Percentiles rank a stretch among this genome's conserved stretches.
These are phyloP conservation scores for Sarocladium brachiariae DNA, from an alignment of 2,329 filamentous ascomycete species.

Conservation along the genomic window DNA sequence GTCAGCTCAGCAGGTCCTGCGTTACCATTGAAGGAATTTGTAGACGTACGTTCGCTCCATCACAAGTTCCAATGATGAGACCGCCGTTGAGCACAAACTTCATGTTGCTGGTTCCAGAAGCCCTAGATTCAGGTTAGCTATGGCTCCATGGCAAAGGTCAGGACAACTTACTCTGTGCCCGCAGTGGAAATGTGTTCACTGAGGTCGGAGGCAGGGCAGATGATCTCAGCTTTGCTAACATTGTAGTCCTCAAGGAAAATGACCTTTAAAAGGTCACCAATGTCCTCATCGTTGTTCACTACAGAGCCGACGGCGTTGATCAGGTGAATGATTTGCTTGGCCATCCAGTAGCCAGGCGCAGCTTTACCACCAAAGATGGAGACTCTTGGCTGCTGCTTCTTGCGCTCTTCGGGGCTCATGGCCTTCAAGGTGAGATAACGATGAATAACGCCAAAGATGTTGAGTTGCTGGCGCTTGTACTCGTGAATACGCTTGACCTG, in stretches of 20 bases:
- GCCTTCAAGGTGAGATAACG: conserved; percentile 85
- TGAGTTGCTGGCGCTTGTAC: conserved; percentile 98
- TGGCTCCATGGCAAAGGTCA: conserved; percentile 6
- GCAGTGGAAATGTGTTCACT: conserved; percentile 98
- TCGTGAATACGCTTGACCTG: conserved; percentile 99
- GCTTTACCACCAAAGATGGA: conserved; percentile 98
- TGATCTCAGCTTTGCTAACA: conserved; percentile 98
- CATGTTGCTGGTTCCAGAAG: conserved; percentile 93
- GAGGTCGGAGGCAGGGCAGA: conserved; percentile 87
- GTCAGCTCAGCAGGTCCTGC: conserved; percentile 13
- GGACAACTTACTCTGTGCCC: conserved; percentile 66
- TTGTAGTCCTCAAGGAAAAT: conserved; percentile 98
- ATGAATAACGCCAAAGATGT: conserved; percentile 97
- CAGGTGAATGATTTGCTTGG: conserved; percentile 96
- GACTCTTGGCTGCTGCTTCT: conserved; percentile 81
- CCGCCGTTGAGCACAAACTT: conserved; percentile 98
- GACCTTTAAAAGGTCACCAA: conserved; percentile 92
- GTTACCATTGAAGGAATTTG: background rate
- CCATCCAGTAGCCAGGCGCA: conserved; percentile 99
- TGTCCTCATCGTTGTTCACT: conserved; percentile 85
- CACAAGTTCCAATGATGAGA: conserved; percentile 94
- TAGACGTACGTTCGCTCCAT: conserved; percentile 82
- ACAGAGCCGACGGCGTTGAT: conserved; percentile 87
- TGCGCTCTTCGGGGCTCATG: conserved; percentile 74
- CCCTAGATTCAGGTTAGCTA: conserved; percentile 30